Base-by-base conservation (phyloP, 2,329 filamentous ascomycete species). In the Paracorniculantispora psalliotae region DNA sequence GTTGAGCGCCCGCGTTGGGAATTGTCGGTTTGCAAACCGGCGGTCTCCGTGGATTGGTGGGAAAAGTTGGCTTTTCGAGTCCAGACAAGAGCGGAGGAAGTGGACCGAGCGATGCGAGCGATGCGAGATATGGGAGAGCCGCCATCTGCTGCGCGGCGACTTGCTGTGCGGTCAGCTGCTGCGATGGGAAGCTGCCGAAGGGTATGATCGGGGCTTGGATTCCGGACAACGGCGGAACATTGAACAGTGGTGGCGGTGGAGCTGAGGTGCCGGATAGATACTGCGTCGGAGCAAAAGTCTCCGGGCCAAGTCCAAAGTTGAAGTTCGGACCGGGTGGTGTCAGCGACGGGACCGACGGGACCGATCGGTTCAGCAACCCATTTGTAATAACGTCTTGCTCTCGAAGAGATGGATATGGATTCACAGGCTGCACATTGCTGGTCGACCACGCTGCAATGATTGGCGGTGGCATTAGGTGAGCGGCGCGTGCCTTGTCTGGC, bases 1-100 rank as follows among this genome's bases (percentile, higher is more conserved):
- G 75, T 65, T 80, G 78, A 26, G 72, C 71, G 47, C 65, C 59
- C 13, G 78, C 66, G 60, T 79, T 68, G 48, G 76, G 76, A 30
- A 67, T 64, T 4, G 70, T 71, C 10, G 78, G 78, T 63, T 80
- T 80, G 4, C 68, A 69, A 41, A 72, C 72, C 12, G 67, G 68
- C 6, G 55, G 56, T 21, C 48, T 39, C 28, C 41, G 30, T 6
- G 15, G 26, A 21, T 44, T 43, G 39, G 25, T 15, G 19, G 33
- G 3, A 19, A 26, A n/a, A 9, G 19, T 39, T 7, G 56, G 23
- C 23, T 44, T 57, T 19, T 49, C 46, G 12, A 46, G 19, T 19
- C 28, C 52, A 3, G 13, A n/a, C 28, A 55, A 41, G 41, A 55
- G 26, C 28, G 21, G 30, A 13, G 43, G 54, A 6, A 39, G 12